Conservation (phyloP, 129 eudicot species). For the Solidago caesia region DNA sequence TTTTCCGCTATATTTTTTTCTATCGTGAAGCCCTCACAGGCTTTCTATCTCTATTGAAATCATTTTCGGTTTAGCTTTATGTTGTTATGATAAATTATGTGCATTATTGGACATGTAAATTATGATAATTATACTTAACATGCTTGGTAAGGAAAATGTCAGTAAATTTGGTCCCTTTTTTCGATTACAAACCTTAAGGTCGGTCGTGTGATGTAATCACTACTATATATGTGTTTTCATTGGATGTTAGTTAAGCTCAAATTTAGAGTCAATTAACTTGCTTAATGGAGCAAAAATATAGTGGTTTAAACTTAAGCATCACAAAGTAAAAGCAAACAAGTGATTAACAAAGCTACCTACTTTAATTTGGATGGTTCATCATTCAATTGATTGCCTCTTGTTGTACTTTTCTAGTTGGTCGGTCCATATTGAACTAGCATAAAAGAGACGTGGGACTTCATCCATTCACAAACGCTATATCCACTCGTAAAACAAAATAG, state of each 20-base stretch:
- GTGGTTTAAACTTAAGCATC: slow-evolving; percentile 26
- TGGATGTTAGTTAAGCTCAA: slow-evolving; percentile 17
- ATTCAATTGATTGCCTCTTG: slow-evolving; percentile 27
- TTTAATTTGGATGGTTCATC: slow-evolving; percentile 29
- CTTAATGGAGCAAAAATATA: slow-evolving; percentile 11
- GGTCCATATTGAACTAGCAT: slow-evolving; percentile 15
- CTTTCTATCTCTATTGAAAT: too few relatives aligned
- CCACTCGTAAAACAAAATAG: too few relatives aligned
- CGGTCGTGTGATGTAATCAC: background rate
- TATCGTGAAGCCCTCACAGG: too few relatives aligned
- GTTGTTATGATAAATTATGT: background rate
- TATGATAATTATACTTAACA: too few relatives aligned
- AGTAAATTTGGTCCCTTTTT: too few relatives aligned
- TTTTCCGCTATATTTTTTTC: too few relatives aligned
- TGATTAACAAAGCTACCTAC: slow-evolving; percentile 28
- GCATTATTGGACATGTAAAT: too few relatives aligned
- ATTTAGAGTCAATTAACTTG: slow-evolving; percentile 19
- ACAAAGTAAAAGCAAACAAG: background rate
- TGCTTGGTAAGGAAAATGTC: too few relatives aligned
- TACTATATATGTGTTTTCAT: background rate
- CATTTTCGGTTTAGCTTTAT: too few relatives aligned
- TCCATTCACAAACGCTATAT: slow-evolving; percentile 5
- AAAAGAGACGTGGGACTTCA: slow-evolving; percentile 8
- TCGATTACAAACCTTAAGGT: background rate
- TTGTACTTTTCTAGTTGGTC: slow-evolving; percentile 25